Evolutionary conservation across 2,329 filamentous ascomycete species (phyloP), one percentile per base, ranked within the genome.

Genomic region (Laburnicola sp.): DNA sequence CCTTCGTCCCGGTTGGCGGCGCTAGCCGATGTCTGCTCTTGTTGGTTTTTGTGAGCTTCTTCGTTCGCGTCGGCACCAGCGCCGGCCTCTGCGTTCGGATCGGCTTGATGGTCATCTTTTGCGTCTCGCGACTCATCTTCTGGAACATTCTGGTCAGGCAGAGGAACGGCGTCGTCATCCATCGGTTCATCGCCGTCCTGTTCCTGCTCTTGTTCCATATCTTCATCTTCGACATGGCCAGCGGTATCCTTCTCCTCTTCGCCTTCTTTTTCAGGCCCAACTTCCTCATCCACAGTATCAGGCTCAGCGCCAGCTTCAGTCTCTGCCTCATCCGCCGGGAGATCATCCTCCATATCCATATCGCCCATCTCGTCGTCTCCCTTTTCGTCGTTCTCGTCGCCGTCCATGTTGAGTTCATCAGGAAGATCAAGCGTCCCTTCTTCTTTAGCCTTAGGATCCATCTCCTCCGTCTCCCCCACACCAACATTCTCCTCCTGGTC

Each of bases 331-430:
- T 72, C 70, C 31, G 69, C 70, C 2, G 57, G 58, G 6, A 68
- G 47, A 36, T 74, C 66, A 6, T 71, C 69, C 26, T 68, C 70
- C 45, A 73, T 71, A 31, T 71, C 68, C 60, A 70, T 69, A 30
- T 73, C 65, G 2, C 63, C 65, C 36, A 65, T 47, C 34, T 64
- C 60, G 34, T 77, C 74, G 57, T 83, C 80, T 2, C 80, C 80
- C 46, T 88, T 72, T 48, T 84, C 78, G 3, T 82, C 82, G 16
- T 81, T 78, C 6, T 75, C 82, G 26, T 89, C 78, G 6, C 83
- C 87, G 57, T 93, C 87, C 48, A 94, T 81, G 50, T 95, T 86
- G 80, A 97, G 87, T 58, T 96, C 90, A 36, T 96, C 91, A 0
- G 91, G 91, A 22, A 96, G 78, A 39, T 92, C 91, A 53, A 96